Percentiles rank a stretch among this genome's conserved stretches.
phyloP scores from a whole-genome alignment of 805 yeast genomes.

The Kazachstania martiniae region DNA sequence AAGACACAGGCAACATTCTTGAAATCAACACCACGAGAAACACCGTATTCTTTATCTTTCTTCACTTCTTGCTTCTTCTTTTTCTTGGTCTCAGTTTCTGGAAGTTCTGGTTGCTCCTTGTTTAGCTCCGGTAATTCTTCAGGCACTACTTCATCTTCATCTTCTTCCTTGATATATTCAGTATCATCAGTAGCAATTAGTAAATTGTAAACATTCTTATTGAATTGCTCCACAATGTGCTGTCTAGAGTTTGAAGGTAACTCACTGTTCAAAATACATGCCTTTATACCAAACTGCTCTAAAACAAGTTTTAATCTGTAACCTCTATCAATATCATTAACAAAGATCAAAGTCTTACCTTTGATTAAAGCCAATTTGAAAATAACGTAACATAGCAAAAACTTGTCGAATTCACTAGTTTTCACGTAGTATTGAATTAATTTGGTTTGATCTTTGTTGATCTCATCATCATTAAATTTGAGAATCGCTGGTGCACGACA shows the following conservation, averaged over 20 bases:
- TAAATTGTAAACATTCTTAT: slow-evolving; percentile 75
- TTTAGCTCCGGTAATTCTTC: slow-evolving; percentile 10
- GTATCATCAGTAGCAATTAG: slow-evolving; percentile 94
- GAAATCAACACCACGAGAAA: slow-evolving; percentile 94
- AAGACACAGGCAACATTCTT: slow-evolving; percentile 92
- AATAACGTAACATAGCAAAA: slow-evolving; percentile 80
- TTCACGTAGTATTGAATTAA: slow-evolving; percentile 79
- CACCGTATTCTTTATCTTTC: slow-evolving; percentile 77
- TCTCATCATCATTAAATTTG: slow-evolving; percentile 62
- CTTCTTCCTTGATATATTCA: slow-evolving; percentile 43
- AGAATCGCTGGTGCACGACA: slow-evolving; percentile 77
- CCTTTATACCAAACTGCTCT: slow-evolving; percentile 87
- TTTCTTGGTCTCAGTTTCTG: slow-evolving; percentile 10
- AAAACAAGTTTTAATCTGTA: slow-evolving; percentile 81
- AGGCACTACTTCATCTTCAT: slow-evolving; percentile 18
- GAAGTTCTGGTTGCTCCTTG: slow-evolving; percentile 8
- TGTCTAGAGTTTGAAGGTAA: slow-evolving; percentile 86
- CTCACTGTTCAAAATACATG: slow-evolving; percentile 85
- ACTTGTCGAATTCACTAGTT: slow-evolving; percentile 84
- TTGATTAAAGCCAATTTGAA: slow-evolving; percentile 78
- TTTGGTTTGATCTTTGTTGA: slow-evolving; percentile 41
- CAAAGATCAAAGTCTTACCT: slow-evolving; percentile 86
- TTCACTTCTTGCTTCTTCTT: slow-evolving; percentile 24
- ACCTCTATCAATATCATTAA: slow-evolving; percentile 90
- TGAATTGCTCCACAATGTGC: slow-evolving; percentile 92